Evolutionary conservation across 2,329 filamentous ascomycete genomes (phyloP).

Genomic region (Penicillium sp.): DNA sequence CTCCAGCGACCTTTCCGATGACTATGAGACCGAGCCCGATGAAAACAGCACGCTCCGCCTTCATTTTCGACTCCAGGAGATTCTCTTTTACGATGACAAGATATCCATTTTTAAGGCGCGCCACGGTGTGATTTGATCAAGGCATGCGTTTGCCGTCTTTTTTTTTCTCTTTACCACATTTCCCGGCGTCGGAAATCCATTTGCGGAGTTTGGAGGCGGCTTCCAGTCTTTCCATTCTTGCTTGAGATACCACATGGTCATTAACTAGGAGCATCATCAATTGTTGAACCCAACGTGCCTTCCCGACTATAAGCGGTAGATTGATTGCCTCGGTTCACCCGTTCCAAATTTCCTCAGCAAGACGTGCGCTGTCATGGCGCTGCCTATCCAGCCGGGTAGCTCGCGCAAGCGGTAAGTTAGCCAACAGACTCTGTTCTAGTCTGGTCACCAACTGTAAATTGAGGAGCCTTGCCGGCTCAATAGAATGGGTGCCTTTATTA

Average conservation of each 20-base stretch:
- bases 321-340: no score
- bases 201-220: neutral
- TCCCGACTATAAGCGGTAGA: no score
- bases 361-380: no score
- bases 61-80: constrained; percentile 67
- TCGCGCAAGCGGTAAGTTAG: no score
- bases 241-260: neutral
- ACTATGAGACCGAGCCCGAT: constrained; percentile 46
- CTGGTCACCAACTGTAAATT: no score
- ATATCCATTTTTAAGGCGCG: constrained; percentile 76
- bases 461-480: no score
- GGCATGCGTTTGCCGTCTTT: neutral
- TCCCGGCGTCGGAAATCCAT: neutral
- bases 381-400: no score
- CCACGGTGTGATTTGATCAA: constrained; percentile 52
- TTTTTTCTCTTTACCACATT: constrained; percentile 2
- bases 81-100: constrained; percentile 81
- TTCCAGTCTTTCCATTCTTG: neutral
- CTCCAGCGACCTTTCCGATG: constrained; percentile 34
- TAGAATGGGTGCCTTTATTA: no score
- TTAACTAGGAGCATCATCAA: no score
- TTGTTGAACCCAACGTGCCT: no score
- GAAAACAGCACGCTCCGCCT: constrained; percentile 37
- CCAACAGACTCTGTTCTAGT: no score
- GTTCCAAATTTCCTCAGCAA: no score